phyloP scores from a whole-genome alignment of 75 land plant species.

The Sequoia sempervirens region DNA sequence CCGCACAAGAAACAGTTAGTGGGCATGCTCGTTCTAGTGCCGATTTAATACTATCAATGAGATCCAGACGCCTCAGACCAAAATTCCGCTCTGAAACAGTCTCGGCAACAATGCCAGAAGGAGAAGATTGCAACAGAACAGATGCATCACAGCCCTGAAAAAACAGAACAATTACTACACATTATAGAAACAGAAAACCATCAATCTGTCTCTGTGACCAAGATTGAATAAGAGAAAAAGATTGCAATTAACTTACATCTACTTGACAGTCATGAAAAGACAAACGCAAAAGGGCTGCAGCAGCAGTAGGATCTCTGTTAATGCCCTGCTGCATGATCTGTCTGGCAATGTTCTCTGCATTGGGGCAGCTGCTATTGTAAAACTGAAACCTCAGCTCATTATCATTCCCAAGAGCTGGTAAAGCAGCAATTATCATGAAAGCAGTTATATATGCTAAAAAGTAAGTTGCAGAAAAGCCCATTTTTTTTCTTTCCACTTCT shows the following conservation, averaged over 20 bases:
- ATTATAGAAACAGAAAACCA: not conserved
- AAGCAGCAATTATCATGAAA: not conserved
- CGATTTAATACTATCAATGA: constrained; percentile 21
- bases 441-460: not conserved
- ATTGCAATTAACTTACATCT: not conserved
- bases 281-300: constrained; percentile 22
- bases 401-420: not conserved
- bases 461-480: not conserved
- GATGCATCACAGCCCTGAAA: constrained; percentile 25
- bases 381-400: constrained; percentile 15
- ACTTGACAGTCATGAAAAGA: constrained; percentile 37
- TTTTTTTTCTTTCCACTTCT: not conserved
- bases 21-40: constrained; percentile 26
- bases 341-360: constrained; percentile 19
- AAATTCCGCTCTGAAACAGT: constrained; percentile 15
- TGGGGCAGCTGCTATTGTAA: constrained; percentile 23
- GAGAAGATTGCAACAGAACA: constrained; percentile 12
- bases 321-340: constrained; percentile 9
- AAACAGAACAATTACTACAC: not conserved
- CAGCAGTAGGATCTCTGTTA: constrained; percentile 19
- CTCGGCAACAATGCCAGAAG: constrained; percentile 12
- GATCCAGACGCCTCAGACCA: constrained; percentile 18
- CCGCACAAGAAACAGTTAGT: constrained; percentile 25
- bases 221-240: not conserved
- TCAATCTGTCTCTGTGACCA: too few relatives aligned